These are phyloP conservation scores for Acanthamoeba lugdunensis DNA, from an alignment of 208 protist genomes.

Conservation along the genomic window DNA sequence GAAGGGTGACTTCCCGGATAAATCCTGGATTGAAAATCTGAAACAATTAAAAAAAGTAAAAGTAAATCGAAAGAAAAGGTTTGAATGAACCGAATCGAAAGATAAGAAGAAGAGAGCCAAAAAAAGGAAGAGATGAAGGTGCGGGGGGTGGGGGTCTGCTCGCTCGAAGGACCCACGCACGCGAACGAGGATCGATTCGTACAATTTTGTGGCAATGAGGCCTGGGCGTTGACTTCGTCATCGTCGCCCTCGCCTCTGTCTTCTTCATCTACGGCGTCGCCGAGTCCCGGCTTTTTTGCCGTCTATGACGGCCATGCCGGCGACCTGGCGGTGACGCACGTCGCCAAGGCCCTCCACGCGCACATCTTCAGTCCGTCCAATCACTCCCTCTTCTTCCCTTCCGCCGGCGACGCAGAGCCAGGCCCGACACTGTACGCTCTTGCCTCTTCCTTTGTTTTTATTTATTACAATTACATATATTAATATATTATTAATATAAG, in stretches of 20 bases:
- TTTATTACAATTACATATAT: neutral
- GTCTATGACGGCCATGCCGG: constrained; percentile 63
- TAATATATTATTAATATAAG: neutral
- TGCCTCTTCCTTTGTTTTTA: neutral
- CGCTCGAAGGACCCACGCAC: constrained; percentile 38
- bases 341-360: constrained; percentile 42
- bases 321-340: neutral
- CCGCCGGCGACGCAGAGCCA: neutral
- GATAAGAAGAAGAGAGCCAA: neutral
- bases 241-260: neutral
- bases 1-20: too few relatives aligned
- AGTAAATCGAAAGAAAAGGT: neutral
- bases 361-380: neutral
- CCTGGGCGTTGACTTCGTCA: neutral
- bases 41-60: neutral
- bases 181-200: constrained; percentile 27
- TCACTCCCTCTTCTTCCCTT: constrained; percentile 5
- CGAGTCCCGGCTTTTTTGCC: constrained; percentile 36
- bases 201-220: constrained; percentile 10
- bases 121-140: constrained; percentile 61
- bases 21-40: too few relatives aligned
- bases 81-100: neutral
- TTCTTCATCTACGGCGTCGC: neutral
- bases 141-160: constrained; percentile 44
- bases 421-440: neutral